These are phyloP conservation scores for Calonectria multiphialidica DNA, from an alignment of 2,329 filamentous ascomycete genomes.

Conservation along the genomic window DNA sequence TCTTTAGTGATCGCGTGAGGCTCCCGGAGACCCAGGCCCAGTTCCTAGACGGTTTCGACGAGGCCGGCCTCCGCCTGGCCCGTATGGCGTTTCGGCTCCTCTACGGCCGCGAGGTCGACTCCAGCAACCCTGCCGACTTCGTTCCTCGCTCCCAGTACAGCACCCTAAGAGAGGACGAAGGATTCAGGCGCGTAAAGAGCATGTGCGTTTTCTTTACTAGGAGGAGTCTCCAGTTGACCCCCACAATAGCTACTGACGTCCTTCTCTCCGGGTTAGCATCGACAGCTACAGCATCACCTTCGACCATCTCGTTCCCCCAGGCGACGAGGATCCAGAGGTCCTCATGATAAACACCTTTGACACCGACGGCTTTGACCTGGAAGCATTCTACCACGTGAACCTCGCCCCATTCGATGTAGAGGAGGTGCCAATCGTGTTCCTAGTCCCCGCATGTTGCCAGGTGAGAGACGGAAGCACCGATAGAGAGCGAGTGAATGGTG, in stretches of 20 bases:
- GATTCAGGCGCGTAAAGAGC: neutral
- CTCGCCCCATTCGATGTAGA: neutral
- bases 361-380: neutral
- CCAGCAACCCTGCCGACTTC: neutral
- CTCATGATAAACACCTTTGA: conserved; percentile 7
- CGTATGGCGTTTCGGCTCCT: neutral
- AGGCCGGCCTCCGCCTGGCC: neutral
- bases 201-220: neutral
- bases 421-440: neutral
- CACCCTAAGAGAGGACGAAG: neutral
- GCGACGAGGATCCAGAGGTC: neutral
- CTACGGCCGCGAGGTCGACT: neutral
- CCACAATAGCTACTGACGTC: neutral
- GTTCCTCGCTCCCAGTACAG: neutral
- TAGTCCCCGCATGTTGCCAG: neutral
- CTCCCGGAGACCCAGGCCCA: neutral
- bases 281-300: neutral
- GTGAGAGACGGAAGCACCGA: neutral
- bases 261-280: neutral
- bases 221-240: neutral
- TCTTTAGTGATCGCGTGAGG: neutral
- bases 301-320: neutral
- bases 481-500: neutral
- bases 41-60: neutral
- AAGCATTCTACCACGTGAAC: neutral